Evolutionary conservation across 2,329 filamentous ascomycete genomes (phyloP).

Genomic region (Ascochyta rabiei): DNA sequence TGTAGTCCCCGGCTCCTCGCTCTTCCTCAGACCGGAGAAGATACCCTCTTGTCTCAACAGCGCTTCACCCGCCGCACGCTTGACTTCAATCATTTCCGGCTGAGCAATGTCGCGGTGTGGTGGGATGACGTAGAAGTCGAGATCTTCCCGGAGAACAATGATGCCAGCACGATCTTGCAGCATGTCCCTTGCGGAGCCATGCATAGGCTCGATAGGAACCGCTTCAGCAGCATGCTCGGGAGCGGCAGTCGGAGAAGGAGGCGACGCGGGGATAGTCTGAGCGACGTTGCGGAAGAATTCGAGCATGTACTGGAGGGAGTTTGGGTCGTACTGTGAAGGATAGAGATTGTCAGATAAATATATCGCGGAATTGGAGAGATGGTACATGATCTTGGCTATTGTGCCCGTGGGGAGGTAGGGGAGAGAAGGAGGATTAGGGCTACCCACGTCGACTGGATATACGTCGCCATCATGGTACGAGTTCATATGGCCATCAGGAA

Average conservation of each 20-base stretch:
- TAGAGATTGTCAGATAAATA: conserved; percentile 63
- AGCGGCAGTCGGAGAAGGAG: conserved; percentile 64
- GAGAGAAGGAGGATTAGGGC: conserved; percentile 39
- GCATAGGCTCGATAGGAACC: conserved; percentile 74
- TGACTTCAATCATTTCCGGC: conserved; percentile 92
- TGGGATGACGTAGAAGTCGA: conserved; percentile 97
- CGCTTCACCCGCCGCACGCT: conserved; percentile 87
- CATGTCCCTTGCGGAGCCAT: conserved; percentile 74
- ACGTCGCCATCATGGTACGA: conserved; percentile 91
- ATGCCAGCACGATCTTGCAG: conserved; percentile 89
- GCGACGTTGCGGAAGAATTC: conserved; percentile 97
- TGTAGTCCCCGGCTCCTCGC: conserved; percentile 93
- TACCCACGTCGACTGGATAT: conserved; percentile 94
- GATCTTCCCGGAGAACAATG: conserved; percentile 92
- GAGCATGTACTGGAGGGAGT: conserved; percentile 97
- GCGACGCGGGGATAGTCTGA: conserved; percentile 85
- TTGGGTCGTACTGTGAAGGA: conserved; percentile 84
- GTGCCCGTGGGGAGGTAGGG: conserved; percentile 41
- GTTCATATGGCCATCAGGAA: conserved; percentile 95
- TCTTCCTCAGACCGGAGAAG: conserved; percentile 92
- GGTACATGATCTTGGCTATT: conserved; percentile 48
- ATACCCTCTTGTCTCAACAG: conserved; percentile 90
- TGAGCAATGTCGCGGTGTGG: conserved; percentile 83
- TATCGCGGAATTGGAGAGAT: conserved; percentile 54
- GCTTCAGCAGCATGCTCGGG: conserved; percentile 55